Evolutionary conservation across 768 basidiomycete genomes (phyloP).

Genomic region (Lentinus tigrinus): DNA sequence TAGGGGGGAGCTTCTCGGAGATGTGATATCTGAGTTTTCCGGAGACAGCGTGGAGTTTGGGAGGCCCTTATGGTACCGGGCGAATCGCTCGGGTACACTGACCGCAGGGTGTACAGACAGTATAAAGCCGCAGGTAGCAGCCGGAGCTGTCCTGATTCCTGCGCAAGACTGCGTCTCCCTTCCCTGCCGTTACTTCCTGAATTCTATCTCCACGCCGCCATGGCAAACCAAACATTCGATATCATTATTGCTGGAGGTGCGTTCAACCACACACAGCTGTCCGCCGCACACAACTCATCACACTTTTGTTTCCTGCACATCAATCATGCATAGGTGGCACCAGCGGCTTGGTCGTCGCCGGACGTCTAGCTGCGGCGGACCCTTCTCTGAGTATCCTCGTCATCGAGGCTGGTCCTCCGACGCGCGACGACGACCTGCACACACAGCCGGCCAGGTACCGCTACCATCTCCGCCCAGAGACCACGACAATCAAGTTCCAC

Average conservation of each 20-base stretch:
- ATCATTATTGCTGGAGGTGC: constrained; percentile 25
- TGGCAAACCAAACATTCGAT: constrained; percentile 8
- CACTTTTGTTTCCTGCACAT: background rate
- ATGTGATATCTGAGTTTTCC: too few species aligned
- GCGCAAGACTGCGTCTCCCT: too few species aligned
- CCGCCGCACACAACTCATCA: background rate
- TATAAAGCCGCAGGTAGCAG: too few species aligned
- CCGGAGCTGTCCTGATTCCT: too few species aligned
- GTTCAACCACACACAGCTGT: background rate
- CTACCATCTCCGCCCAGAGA: constrained; percentile 37
- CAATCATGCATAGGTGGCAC: constrained; percentile 35
- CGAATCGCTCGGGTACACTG: too few species aligned
- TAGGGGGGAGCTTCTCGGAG: too few species aligned
- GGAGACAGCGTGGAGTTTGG: too few species aligned
- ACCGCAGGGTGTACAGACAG: too few species aligned
- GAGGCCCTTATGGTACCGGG: too few species aligned
- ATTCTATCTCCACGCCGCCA: background rate
- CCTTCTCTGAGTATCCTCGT: constrained; percentile 57
- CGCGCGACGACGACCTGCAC: constrained; percentile 44
- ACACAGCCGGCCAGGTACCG: constrained; percentile 54
- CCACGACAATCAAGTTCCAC: constrained; percentile 46
- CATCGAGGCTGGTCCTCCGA: constrained; percentile 58
- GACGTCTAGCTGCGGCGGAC: constrained; percentile 53
- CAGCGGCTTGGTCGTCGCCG: constrained; percentile 52
- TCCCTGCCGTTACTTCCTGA: too few species aligned